Conservation (phyloP, 345 rosid species). For the Eucalyptus sp. region DNA sequence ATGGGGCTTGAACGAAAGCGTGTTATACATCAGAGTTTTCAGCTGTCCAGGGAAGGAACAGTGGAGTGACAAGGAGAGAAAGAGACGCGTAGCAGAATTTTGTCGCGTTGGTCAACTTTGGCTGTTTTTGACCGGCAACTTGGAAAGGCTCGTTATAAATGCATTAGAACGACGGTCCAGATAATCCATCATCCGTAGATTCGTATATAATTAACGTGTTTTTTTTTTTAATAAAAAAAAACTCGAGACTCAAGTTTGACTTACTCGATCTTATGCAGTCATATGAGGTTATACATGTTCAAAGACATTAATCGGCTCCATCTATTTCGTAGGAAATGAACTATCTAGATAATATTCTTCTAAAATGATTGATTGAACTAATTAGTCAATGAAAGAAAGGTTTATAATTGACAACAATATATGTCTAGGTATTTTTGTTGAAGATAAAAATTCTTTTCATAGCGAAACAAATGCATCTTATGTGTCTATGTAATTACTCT, state of each 20-base stretch:
- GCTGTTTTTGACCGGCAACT: not conserved
- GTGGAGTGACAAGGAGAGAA: not conserved
- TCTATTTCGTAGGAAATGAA: not conserved
- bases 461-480: rapidly evolving
- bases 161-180: not conserved
- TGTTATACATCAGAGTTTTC: not conserved
- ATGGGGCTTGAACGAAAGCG: not conserved
- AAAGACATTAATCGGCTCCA: not conserved
- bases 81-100: not conserved
- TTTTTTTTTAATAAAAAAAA: not conserved
- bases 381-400: not conserved
- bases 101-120: not conserved
- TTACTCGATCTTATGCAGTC: not conserved
- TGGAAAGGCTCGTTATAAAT: not conserved
- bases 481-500: not conserved
- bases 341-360: rapidly evolving
- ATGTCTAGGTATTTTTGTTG: rapidly evolving
- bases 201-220: not conserved
- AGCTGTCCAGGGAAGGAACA: not conserved
- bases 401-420: not conserved
- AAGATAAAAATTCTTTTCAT: not conserved
- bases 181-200: not conserved
- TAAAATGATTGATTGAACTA: not conserved
- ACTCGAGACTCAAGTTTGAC: not conserved
- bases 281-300: not conserved